Conservation (phyloP, 2,329 filamentous ascomycete species). For the Colletotrichum phormii region DNA sequence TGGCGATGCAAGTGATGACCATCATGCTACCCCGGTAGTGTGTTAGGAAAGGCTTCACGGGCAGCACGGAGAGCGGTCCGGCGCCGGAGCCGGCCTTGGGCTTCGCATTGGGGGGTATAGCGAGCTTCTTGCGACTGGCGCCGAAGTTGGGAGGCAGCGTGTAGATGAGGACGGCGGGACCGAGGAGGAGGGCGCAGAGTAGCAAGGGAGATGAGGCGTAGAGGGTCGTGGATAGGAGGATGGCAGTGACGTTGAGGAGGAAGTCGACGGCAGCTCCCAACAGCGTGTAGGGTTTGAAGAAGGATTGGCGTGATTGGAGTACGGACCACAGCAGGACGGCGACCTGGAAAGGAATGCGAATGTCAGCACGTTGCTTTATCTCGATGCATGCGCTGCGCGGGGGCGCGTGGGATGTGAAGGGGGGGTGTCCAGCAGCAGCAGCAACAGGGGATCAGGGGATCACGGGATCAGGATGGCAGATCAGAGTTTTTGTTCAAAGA, state of each 20-base stretch:
- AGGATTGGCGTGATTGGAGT: constrained; percentile 83
- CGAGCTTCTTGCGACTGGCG: constrained; percentile 58
- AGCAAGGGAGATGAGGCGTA: constrained; percentile 82
- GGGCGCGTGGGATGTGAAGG: background rate
- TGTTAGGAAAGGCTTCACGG: constrained; percentile 92
- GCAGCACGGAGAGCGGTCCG: constrained; percentile 64
- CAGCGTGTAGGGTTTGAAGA: constrained; percentile 81
- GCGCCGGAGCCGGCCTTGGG: constrained; percentile 43
- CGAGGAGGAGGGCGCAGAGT: constrained; percentile 78
- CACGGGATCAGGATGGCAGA: background rate
- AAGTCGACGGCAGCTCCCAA: constrained; percentile 83
- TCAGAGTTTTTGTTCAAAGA: constrained; percentile 31
- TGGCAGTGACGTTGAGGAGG: constrained; percentile 83
- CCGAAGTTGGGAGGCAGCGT: constrained; percentile 58
- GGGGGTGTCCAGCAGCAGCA: background rate
- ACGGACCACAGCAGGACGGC: constrained; percentile 89
- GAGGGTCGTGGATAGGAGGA: constrained; percentile 86
- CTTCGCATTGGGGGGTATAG: constrained; percentile 57
- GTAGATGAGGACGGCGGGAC: constrained; percentile 75
- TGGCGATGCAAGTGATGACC: constrained; percentile 87
- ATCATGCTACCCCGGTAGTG: constrained; percentile 93
- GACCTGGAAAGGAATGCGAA: constrained; percentile 63
- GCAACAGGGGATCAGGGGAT: background rate
- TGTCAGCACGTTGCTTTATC: constrained; percentile 37
- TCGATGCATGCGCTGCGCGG: constrained; percentile 15